Base-by-base conservation (phyloP, 2,329 filamentous ascomycete genomes). In the Trichoderma sp. region DNA sequence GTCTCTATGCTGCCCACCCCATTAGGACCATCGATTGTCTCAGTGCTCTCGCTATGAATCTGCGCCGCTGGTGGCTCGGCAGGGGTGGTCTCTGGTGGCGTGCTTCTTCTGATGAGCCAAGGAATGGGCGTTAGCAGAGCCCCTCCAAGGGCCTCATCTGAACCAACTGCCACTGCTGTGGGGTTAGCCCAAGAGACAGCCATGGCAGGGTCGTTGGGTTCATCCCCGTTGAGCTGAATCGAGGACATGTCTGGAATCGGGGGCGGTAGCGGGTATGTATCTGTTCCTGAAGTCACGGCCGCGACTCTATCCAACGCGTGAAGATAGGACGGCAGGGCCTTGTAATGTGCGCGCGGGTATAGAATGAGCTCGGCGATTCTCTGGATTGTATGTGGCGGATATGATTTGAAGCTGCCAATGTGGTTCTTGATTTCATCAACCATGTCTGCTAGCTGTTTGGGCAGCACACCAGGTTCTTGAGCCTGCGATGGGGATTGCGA, bases 91-190 rank as follows among this genome's bases (percentile, higher is more conserved):
- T 83, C 81, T 8, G 82, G 81, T 5, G 82, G 81, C 16, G 71
- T 33, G 35, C 82, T 83, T 50, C 79, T 81, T 56, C 86, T 84
- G 31, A 85, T 88, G 68, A 98, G 86, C 97, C 97, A 99, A 0
- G 95, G 94, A 75, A 99, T 98, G 0, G 96, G 97, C 1, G 96
- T 98, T 67, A 99, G 87, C 21, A 98, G 87, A 0, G 97, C 97
- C 7, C 97, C 97, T 27, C 96, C 96, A 1, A 98, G 87, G 14
- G 93, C 93, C 82, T 98, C 96, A 80, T 98, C 96, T 66, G 93
- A 95, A 2, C 95, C 95, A 7, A 96, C 86, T 14, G 86, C 83
- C 9, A 84, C 83, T 77, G 84, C 84, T 78, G 81, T 88, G 80
- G 79, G 84, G 69, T 89, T 88, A 63, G 85, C 84, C 86, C 88